phyloP scores from a whole-genome alignment of 2,329 filamentous ascomycete species.

The Chaetothyriales sp. region DNA sequence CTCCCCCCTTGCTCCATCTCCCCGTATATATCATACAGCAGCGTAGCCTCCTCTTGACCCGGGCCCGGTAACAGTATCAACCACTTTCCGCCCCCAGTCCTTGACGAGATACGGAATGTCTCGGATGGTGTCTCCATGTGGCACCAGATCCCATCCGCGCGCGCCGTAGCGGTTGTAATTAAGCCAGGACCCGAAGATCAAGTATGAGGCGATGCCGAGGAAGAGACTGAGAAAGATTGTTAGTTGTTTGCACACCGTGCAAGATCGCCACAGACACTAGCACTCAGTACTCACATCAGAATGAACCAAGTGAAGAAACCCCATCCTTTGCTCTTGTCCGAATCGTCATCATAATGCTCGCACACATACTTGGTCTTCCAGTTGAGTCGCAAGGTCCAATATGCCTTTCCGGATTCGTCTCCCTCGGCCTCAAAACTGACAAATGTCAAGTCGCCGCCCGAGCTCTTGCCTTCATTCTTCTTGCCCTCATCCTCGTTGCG shows the following conservation, averaged over 20 bases:
- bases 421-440: slow-evolving; percentile 52
- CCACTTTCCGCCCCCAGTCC: slow-evolving; percentile 66
- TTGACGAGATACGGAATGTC: slow-evolving; percentile 85
- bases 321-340: slow-evolving; percentile 44
- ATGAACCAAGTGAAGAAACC: slow-evolving; percentile 97
- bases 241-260: background rate
- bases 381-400: slow-evolving; percentile 54
- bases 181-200: slow-evolving; percentile 96
- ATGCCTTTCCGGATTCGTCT: slow-evolving; percentile 29
- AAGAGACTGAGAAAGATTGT: slow-evolving; percentile 48
- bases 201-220: slow-evolving; percentile 69
- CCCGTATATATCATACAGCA: slow-evolving; percentile 57
- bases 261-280: background rate
- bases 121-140: slow-evolving; percentile 80
- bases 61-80: slow-evolving; percentile 70
- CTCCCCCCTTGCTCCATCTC: too few relatives aligned
- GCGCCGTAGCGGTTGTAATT: slow-evolving; percentile 97
- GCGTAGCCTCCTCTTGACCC: slow-evolving; percentile 84
- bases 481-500: slow-evolving; percentile 17
- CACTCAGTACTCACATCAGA: slow-evolving; percentile 61
- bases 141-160: slow-evolving; percentile 84
- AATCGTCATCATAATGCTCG: slow-evolving; percentile 39
- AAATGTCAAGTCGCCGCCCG: slow-evolving; percentile 53
- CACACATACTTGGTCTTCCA: slow-evolving; percentile 87
- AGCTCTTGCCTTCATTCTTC: slow-evolving; percentile 14